phyloP scores from a whole-genome alignment of 2,329 filamentous ascomycete species.

The Microcyclosporella mali region DNA sequence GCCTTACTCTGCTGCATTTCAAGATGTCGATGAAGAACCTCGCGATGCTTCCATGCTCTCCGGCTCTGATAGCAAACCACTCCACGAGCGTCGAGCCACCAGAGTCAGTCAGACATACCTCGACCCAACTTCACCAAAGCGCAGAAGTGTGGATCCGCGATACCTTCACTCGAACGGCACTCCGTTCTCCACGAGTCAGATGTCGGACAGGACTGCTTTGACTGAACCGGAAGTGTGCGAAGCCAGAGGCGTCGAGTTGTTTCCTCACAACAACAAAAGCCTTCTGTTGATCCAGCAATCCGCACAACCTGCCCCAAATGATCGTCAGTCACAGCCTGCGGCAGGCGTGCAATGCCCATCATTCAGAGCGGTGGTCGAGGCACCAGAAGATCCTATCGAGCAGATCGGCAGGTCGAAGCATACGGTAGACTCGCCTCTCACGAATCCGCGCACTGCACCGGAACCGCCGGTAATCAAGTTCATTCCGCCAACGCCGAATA shows the following conservation, averaged over 20 bases:
- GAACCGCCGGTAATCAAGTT: conserved; percentile 51
- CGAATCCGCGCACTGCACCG: conserved; percentile 53
- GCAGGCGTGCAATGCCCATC: conserved; percentile 6
- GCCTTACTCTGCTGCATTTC: no score
- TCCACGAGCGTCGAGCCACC: no score
- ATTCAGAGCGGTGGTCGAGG: conserved; percentile 16
- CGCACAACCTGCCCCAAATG: conserved; percentile 3
- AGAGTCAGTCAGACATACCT: conserved; percentile 5
- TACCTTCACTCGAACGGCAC: conserved; percentile 21
- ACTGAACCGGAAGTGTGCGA: conserved; percentile 50
- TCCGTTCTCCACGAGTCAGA: conserved; percentile 22
- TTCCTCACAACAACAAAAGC: conserved; percentile 58
- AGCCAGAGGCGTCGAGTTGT: conserved; percentile 55
- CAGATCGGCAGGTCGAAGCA: conserved; percentile 12
- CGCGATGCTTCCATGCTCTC: no score
- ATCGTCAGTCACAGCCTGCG: background rate
- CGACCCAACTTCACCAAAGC: conserved; percentile 15
- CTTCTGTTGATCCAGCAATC: conserved; percentile 56
- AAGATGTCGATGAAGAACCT: no score
- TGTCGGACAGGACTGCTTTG: conserved; percentile 25
- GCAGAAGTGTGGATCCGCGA: conserved; percentile 21
- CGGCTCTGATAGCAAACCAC: no score
- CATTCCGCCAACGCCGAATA: conserved; percentile 49
- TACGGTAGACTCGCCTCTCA: conserved; percentile 51
- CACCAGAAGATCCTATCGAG: conserved; percentile 5